A percentile compares a stretch with the other conserved stretches of the same genome.
Conservation (phyloP, 2,329 filamentous ascomycete species). For the Curvularia verruculosa region DNA sequence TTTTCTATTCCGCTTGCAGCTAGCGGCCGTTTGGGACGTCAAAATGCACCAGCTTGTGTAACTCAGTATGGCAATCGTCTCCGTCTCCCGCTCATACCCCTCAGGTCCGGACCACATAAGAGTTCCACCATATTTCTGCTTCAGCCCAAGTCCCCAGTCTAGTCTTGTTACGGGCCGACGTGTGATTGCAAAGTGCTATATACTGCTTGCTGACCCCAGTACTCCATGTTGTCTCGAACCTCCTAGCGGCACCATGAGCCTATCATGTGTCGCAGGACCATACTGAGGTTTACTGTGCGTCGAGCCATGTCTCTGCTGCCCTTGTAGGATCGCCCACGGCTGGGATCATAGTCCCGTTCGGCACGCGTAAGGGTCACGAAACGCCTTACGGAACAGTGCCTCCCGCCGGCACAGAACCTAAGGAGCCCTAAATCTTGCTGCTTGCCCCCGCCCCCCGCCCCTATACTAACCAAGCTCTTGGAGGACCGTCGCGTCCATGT, state of each 20-base stretch:
- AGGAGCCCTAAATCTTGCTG: constrained; percentile 25
- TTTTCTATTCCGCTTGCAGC: constrained; percentile 2
- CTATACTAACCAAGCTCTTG: constrained; percentile 14
- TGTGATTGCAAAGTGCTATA: constrained; percentile 11
- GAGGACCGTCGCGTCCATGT: constrained; percentile 9
- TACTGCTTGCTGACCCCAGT: constrained; percentile 18
- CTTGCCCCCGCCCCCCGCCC: too few relatives aligned
- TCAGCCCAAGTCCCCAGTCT: constrained; percentile 10
- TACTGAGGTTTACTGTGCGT: constrained; percentile 10
- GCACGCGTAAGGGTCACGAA: constrained; percentile 21
- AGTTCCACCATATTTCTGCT: constrained; percentile 2
- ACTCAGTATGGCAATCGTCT: constrained; percentile 6
- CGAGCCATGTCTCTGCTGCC: constrained; percentile 10
- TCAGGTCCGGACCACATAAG: constrained; percentile 5
- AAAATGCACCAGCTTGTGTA: constrained; percentile 10
- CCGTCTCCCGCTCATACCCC: constrained; percentile 11
- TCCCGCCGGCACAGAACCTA: constrained; percentile 26
- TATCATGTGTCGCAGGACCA: constrained; percentile 2
- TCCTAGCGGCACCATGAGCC: background rate
- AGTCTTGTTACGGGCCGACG: constrained; percentile 8
- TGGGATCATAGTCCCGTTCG: constrained; percentile 17
- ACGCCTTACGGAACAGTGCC: constrained; percentile 19
- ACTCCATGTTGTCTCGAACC: constrained; percentile 1
- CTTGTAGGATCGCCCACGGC: constrained; percentile 20
- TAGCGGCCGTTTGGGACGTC: constrained; percentile 10